A percentile compares a stretch with the other conserved stretches of the same genome.
Evolutionary conservation across 2,329 filamentous ascomycete genomes (phyloP).

Genomic region (Alternaria hordeiaustralica): DNA sequence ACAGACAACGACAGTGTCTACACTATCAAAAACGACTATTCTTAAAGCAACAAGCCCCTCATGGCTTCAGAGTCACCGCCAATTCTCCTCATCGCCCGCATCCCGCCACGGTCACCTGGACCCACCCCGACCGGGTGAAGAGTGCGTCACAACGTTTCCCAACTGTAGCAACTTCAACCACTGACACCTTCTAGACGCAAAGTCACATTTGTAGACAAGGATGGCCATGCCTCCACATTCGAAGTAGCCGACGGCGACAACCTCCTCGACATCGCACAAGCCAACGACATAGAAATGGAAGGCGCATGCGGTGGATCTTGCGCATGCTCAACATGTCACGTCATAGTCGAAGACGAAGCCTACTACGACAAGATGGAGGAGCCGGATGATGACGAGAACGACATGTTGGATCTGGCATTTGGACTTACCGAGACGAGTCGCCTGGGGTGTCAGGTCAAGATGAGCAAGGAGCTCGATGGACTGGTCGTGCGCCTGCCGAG

Average conservation of each 20-base stretch:
- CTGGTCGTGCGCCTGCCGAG: slow-evolving; percentile 82
- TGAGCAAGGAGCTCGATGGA: slow-evolving; percentile 89
- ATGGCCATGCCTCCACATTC: slow-evolving; percentile 76
- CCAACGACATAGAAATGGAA: slow-evolving; percentile 97
- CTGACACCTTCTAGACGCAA: slow-evolving; percentile 66
- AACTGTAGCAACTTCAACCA: neutral
- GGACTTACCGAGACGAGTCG: slow-evolving; percentile 85
- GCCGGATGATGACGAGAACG: slow-evolving; percentile 56
- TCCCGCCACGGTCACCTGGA: slow-evolving; percentile 78
- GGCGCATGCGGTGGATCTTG: slow-evolving; percentile 94
- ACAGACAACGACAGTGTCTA: neutral
- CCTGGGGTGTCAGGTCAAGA: slow-evolving; percentile 87
- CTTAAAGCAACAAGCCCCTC: slow-evolving; percentile 4
- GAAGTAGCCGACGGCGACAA: slow-evolving; percentile 88
- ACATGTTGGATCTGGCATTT: slow-evolving; percentile 79
- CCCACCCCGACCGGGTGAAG: slow-evolving; percentile 87
- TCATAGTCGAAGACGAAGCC: slow-evolving; percentile 77
- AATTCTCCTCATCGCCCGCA: slow-evolving; percentile 70
- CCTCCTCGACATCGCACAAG: slow-evolving; percentile 91
- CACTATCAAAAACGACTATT: neutral
- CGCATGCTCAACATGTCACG: slow-evolving; percentile 91
- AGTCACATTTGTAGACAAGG: slow-evolving; percentile 94
- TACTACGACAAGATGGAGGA: slow-evolving; percentile 75
- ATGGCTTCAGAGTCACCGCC: slow-evolving; percentile 40
- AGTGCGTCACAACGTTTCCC: slow-evolving; percentile 63